These are phyloP conservation scores for Pugionium cornutum DNA, from an alignment of 345 rosid genomes.

Conservation along the genomic window DNA sequence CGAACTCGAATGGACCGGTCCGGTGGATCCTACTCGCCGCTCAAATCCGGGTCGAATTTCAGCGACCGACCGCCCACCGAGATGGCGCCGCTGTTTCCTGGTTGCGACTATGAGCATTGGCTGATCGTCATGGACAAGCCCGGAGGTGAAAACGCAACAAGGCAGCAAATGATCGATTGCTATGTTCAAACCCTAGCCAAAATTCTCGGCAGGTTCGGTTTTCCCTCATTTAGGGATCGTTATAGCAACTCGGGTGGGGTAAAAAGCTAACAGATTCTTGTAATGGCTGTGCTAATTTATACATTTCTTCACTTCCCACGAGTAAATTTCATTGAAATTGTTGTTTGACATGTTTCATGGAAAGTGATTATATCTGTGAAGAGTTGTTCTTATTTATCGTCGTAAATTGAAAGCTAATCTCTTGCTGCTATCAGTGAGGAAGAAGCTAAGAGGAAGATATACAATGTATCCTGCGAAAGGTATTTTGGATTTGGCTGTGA, in stretches of 20 bases:
- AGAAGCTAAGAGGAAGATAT: constrained; percentile 90
- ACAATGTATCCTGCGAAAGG: constrained; percentile 91
- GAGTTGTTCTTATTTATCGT: too few relatives aligned
- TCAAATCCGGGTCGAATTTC: constrained; percentile 79
- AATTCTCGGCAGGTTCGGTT: constrained; percentile 46
- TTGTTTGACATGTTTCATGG: too few relatives aligned
- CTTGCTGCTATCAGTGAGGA: constrained; percentile 51
- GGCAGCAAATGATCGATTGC: constrained; percentile 92
- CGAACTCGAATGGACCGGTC: constrained; percentile 75
- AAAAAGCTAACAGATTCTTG: too few relatives aligned
- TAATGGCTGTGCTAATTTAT: too few relatives aligned
- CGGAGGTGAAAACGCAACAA: constrained; percentile 78
- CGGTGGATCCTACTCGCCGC: constrained; percentile 74
- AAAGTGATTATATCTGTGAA: too few relatives aligned
- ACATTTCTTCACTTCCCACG: too few relatives aligned
- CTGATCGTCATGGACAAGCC: constrained; percentile 97
- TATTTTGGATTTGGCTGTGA: constrained; percentile 95
- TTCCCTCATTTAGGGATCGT: too few relatives aligned
- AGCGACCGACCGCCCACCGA: constrained; percentile 92
- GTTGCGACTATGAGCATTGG: constrained; percentile 96
- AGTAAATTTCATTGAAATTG: too few relatives aligned
- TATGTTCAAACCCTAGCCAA: constrained; percentile 78
- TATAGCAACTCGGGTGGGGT: too few relatives aligned
- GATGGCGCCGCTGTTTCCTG: constrained; percentile 94
- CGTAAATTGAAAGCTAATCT: too few relatives aligned